phyloP scores from a whole-genome alignment of 257 asterid species.

The Nicotiana undulata region DNA sequence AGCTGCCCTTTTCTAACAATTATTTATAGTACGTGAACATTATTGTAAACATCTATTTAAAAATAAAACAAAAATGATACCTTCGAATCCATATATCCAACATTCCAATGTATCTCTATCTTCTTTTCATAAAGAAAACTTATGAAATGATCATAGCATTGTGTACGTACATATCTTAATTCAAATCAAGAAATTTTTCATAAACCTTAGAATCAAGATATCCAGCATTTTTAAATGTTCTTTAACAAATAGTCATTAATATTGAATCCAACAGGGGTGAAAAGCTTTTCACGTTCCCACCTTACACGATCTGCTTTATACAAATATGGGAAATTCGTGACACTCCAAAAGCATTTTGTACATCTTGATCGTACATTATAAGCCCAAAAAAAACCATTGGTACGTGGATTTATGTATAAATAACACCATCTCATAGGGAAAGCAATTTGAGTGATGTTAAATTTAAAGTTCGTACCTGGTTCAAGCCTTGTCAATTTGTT shows the following conservation, averaged over 20 bases:
- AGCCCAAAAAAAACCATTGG: constrained; percentile 22
- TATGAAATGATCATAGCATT: neutral
- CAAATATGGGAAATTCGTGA: constrained; percentile 9
- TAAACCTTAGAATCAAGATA: no score
- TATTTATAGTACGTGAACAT: neutral
- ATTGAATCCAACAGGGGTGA: constrained; percentile 7
- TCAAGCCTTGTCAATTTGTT: neutral
- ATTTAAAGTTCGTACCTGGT: neutral
- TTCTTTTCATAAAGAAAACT: neutral
- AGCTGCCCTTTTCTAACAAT: neutral
- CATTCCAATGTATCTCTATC: neutral
- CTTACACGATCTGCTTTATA: constrained; percentile 14
- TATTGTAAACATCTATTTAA: no score
- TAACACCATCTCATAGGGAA: constrained; percentile 27
- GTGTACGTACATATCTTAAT: no score
- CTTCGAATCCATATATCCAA: neutral
- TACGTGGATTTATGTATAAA: constrained; percentile 10
- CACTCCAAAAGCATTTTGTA: constrained; percentile 22
- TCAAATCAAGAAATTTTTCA: no score
- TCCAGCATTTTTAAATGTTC: neutral
- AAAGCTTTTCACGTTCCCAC: constrained; percentile 26
- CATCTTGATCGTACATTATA: constrained; percentile 21
- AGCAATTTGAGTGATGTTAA: constrained; percentile 19
- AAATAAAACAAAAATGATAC: no score
- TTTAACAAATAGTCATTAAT: neutral